These are phyloP conservation scores for Orbilia oligospora DNA, from an alignment of 2,329 filamentous ascomycete genomes.

Conservation along the genomic window DNA sequence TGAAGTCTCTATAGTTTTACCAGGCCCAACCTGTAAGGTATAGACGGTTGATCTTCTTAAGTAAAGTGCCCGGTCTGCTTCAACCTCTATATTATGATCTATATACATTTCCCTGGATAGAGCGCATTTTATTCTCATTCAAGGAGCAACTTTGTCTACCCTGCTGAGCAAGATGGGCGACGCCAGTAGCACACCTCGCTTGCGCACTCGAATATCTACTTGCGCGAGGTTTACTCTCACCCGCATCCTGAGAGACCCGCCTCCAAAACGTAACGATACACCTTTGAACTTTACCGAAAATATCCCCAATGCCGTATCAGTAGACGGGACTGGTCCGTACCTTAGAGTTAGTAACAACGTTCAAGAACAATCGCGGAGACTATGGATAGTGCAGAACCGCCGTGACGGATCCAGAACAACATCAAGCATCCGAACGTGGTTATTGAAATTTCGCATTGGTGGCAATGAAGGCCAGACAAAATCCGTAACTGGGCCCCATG, in stretches of 20 bases:
- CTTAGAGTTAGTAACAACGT: neutral
- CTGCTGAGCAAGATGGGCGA: neutral
- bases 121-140: neutral
- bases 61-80: neutral
- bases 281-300: constrained; percentile 48
- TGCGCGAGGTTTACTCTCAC: constrained; percentile 46
- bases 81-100: neutral
- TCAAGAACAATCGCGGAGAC: neutral
- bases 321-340: neutral
- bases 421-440: constrained; percentile 25
- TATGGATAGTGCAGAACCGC: neutral
- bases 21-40: neutral
- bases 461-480: constrained; percentile 21
- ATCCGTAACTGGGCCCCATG: constrained; percentile 31
- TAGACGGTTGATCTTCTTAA: neutral
- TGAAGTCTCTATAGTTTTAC: neutral
- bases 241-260: constrained; percentile 47
- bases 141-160: neutral
- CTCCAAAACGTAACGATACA: constrained; percentile 57
- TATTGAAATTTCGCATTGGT: constrained; percentile 31
- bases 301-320: neutral
- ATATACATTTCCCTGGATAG: neutral
- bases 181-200: neutral
- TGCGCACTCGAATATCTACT: constrained; percentile 42
- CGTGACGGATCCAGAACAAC: neutral